Base-by-base conservation (phyloP, 2,329 filamentous ascomycete species). In the Talaromyces sp. region DNA sequence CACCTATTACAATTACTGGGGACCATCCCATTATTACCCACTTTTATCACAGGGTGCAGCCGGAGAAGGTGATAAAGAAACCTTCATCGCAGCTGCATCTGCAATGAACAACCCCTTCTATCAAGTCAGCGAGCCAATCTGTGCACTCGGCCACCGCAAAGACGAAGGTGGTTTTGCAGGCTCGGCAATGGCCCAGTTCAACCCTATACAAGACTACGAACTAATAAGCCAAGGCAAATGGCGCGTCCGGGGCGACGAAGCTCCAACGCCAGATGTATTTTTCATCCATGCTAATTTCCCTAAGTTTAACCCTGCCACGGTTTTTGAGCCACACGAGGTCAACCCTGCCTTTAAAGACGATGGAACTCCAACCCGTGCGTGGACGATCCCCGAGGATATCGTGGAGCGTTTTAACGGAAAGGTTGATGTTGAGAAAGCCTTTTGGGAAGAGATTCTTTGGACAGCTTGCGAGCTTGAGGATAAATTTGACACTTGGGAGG, bases 1-100 rank as follows among this genome's bases (percentile, higher is more conserved):
- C 20, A 70, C 76, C 0, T 83, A 82, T 65, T 83, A 83, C 71
- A 83, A 82, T 68, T 78, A 78, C 64, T 79, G 80, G 65, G 81
- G 81, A 0, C 79, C 80, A 1, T 64, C 70, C 14, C 74, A 75
- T 62, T 84, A 79, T 67, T 83, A 82, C 58, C 74, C 74, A 0
- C 61, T 65, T 9, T 49, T 65, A 63, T 82, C 59, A 4, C 62
- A 65, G 24, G 62, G 62, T 6, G 77, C 72, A 2, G 68, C 75
- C 0, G 76, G 78, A 7, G 71, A 80, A 64, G 79, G 79, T 4
- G 79, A 80, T 61, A 80, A 81, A 58, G 78, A 81, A 52, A 80
- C 77, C 0, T 80, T 80, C 58, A 54, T 77, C 17, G 67, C 74
- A 4, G 77, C 77, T 1, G 76, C 78, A 4, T 63, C 69, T 0